Base-by-base conservation (phyloP, 768 basidiomycete genomes). In the Suillus hirtellus region DNA sequence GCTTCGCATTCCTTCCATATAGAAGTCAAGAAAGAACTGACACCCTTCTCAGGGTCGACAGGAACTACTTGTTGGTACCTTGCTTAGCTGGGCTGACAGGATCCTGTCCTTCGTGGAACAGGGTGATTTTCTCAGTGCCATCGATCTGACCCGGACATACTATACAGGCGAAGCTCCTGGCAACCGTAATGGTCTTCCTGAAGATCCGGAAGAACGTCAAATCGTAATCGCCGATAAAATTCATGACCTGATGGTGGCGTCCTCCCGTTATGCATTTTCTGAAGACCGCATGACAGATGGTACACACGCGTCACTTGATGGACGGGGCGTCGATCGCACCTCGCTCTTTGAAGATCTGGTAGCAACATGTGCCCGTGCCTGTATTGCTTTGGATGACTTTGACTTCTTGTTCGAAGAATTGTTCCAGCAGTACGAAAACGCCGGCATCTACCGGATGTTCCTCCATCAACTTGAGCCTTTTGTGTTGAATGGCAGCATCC, bases 41-140 rank as follows among this genome's bases (percentile, higher is more conserved):
- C 38, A 58, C 61, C 24, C n/a, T 38, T 60, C n/a, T 37, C 67
- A 92, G 93, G 84, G 85, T 54, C 81, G 82, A 59, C 80, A 87
- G 62, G 84, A 85, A 55, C 66, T 98, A 1, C 82, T 84, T 71
- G 94, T 91, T 3, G 97, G 95, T 34, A 92, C 90, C 2, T 80
- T 99, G 24, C 79, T 95, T 37, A 93, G 94, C 1, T 99, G 97
- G 97, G 94, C 96, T 6, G 97, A 99, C 73, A 87, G 90, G 50
- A 89, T 99, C 27, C 79, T 99, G 50, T 81, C 86, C 0, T 84
- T 89, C 53, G 95, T 99, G 34, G 84, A 93, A 70, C 81, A 83
- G 11, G 95, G 95, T 15, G 89, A 98, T 71, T 96, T 98, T 71
- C 81, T 99, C 50, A 85, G 83, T 55, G 96, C 97, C 3, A 96